Conservation (phyloP, 2,329 filamentous ascomycete genomes). For the Clonostachys rosea region DNA sequence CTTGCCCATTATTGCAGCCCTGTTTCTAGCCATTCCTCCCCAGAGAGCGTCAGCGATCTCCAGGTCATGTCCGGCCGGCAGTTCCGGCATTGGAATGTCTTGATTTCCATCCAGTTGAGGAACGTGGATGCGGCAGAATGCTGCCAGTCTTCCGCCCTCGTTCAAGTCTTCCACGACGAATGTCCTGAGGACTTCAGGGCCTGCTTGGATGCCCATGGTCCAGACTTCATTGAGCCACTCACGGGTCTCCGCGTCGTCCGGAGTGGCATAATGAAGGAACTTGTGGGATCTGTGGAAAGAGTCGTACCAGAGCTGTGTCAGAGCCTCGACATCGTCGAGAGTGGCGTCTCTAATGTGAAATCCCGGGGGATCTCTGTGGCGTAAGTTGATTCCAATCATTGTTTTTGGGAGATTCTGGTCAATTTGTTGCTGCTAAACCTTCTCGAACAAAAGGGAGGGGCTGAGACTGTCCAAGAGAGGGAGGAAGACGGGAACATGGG, state of each 20-base stretch:
- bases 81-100: not conserved
- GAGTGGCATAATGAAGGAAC: not conserved
- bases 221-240: not conserved
- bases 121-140: not conserved
- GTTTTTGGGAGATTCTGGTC: no score
- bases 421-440: no score
- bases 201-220: conserved; percentile 1
- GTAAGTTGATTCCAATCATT: no score
- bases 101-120: conserved; percentile 1
- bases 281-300: conserved; percentile 1
- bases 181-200: not conserved
- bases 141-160: not conserved
- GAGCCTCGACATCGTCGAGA: not conserved
- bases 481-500: not conserved
- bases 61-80: no score
- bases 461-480: no score
- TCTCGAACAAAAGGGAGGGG: no score
- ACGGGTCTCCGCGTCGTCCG: not conserved
- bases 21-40: no score
- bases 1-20: no score
- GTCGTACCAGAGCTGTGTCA: conserved; percentile 1
- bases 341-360: not conserved
- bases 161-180: not conserved
- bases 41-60: no score
- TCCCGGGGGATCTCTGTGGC: no score